Conservation (phyloP, 2,329 filamentous ascomycete genomes). For the Teratosphaeria gauchensis region DNA sequence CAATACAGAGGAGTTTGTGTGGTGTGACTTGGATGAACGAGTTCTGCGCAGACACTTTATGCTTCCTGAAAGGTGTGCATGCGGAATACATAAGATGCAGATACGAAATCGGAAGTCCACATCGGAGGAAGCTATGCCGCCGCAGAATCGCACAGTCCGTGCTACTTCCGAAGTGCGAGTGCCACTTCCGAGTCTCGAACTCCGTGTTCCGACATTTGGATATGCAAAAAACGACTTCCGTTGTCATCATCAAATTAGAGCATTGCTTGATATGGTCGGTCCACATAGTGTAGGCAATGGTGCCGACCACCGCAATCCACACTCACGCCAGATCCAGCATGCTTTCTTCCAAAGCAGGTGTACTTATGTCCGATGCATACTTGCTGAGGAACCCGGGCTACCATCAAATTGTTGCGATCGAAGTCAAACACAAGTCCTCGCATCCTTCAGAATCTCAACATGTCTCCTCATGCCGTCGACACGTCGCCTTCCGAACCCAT, state of each 20-base stretch:
- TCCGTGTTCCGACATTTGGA: background rate
- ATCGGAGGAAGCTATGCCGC: background rate
- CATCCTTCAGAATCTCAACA: conserved; percentile 1
- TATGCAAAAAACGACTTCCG: background rate
- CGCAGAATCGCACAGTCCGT: too few species aligned
- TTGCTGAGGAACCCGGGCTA: background rate
- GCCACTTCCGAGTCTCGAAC: background rate
- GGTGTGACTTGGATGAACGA: background rate
- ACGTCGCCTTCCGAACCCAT: conserved; percentile 6
- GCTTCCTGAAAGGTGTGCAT: background rate
- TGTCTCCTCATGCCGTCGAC: conserved; percentile 19
- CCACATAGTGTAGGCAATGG: background rate
- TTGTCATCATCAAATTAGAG: background rate
- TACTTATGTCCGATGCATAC: background rate
- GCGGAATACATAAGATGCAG: background rate
- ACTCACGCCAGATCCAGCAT: background rate
- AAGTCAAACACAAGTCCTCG: background rate
- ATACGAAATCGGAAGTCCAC: background rate
- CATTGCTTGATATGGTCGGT: background rate
- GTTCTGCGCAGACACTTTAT: background rate
- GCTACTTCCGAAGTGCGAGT: background rate
- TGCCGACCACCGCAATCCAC: background rate
- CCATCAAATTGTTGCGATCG: background rate
- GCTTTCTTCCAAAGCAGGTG: background rate
- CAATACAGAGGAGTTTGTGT: background rate